Base-by-base conservation (phyloP, 495 filamentous ascomycete species). In the Penicillium steckii region DNA sequence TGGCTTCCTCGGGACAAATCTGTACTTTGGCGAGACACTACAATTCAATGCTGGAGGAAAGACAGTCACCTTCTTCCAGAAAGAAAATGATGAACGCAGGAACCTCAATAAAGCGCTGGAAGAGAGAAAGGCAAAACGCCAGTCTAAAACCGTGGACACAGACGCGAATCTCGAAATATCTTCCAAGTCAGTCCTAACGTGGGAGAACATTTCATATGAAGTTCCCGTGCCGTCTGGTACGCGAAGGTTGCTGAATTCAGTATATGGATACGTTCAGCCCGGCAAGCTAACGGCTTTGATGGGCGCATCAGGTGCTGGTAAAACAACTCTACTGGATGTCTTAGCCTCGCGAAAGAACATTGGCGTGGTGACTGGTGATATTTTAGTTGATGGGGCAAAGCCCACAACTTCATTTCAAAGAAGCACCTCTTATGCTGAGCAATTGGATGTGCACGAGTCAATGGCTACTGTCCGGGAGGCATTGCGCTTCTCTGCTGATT, bases 221-320 rank as follows among this genome's bases (percentile, higher is more conserved):
- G 86, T 92, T 1, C 86, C 87, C 0, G 80, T 88, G 13, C 78
- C 83, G 0, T 81, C 78, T 9, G 88, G 89, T 6, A 82, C 84
- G 25, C 76, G 85, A 9, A 81, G 79, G 2, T 78, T 93, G 8
- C 76, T 92, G 12, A 82, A 90, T 52, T 75, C 84, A 37, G 79
- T 93, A 6, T 87, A 80, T 55, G 90, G 90, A 4, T 94, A 86
- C 52, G 88, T 92, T 46, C 81, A 87, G 52, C 89, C 90, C 2
- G 89, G 90, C 1, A 75, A 87, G 58, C 72, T 95, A 8, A 92
- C 88, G 1, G 90, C 89, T 10, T 69, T 94, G 10, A 91, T 93
- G 89, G 90, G 90, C 7, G 86, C 86, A 9, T 90, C 86, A 2
- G 90, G 90, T n/a, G 90, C 90, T 10, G 90, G 90, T 5, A 95